Evolutionary conservation across 1,284 basidiomycete species (phyloP).

Genomic region (Cutaneotrichosporon sp.): DNA sequence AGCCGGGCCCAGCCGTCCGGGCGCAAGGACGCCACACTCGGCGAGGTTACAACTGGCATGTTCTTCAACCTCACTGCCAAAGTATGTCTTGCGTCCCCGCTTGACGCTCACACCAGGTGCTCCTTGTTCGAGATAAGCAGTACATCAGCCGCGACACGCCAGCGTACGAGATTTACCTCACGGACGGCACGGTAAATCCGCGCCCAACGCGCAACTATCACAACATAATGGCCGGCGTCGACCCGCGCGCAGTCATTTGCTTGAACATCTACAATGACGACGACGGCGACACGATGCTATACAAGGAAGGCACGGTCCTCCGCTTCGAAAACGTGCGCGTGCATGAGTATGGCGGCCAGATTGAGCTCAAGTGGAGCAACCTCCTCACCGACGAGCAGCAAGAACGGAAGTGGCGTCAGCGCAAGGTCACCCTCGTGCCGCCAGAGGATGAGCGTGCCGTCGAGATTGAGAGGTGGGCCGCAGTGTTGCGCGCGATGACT

Average conservation of each 20-base stretch:
- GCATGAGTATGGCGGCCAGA: slow-evolving; percentile 17
- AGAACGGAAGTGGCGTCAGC: slow-evolving; percentile 20
- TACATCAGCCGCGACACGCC: slow-evolving; percentile 2
- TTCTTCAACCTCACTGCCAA: slow-evolving; percentile 19
- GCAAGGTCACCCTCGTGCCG: slow-evolving; percentile 6
- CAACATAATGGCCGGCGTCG: slow-evolving; percentile 4
- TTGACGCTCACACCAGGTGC: slow-evolving; percentile 17
- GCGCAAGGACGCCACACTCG: background rate
- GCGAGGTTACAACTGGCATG: background rate
- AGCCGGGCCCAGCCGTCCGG: background rate
- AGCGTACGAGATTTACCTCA: slow-evolving; percentile 30
- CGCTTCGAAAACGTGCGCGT: slow-evolving; percentile 26
- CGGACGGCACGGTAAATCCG: slow-evolving; percentile 32
- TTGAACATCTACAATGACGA: background rate
- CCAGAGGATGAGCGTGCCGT: slow-evolving; percentile 17
- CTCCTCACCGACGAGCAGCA: slow-evolving; percentile 22
- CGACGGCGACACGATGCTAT: background rate
- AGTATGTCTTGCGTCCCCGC: slow-evolving; percentile 11
- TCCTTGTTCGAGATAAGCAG: slow-evolving; percentile 10
- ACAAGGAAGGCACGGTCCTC: slow-evolving; percentile 22
- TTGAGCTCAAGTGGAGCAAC: slow-evolving; percentile 37
- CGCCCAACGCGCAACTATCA: slow-evolving; percentile 27
- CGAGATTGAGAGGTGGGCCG: slow-evolving; percentile 29
- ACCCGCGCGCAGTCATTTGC: slow-evolving; percentile 3
- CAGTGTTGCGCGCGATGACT: background rate